Base-by-base conservation (phyloP, 768 basidiomycete genomes). In the Trametes gibbosa region DNA sequence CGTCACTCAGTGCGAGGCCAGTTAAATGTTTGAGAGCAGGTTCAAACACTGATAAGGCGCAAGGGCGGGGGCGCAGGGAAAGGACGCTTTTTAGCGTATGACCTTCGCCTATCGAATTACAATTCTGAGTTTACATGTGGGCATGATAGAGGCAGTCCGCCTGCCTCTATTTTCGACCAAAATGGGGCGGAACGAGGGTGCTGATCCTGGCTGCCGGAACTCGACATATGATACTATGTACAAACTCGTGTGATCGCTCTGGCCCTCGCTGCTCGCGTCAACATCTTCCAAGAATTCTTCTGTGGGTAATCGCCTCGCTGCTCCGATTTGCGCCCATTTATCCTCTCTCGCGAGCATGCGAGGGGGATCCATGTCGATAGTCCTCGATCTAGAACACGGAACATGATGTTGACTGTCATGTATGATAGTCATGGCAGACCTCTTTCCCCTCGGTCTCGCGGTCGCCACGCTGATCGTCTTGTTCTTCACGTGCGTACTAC, bases 401-500 rank as follows among this genome's bases (percentile, higher is more conserved):
- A 3, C 21, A n/a, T 2, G 1, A 8, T 4, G 37, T 51, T 56
- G 29, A 41, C 35, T 19, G 13, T 8, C 13, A 14, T 34, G 24
- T 47, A 17, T 29, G 9, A 39, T 62, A 85, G 83, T 79, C 66
- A 71, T 81, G 46, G 84, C 84, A 5, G 84, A 85, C 70, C 68
- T 83, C 23, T 83, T 84, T 66, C 84, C 84, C n/a, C 73, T 85
- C 54, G 78, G 73, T n/a, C 76, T 86, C 37, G 83, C 83, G 29
- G 80, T 83, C 65, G 67, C 75, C 50, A 83, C 82, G 1, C 66
- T 83, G 29, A 68, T 77, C 34, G 56, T 83, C 29, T 67, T 84
- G 37, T 64, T 74, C 32, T 29, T 72, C 42, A 58, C 46, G 17
- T 40, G 16, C 37, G 14, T 46, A 12, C 3, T 2, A 23, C 1